phyloP scores from a whole-genome alignment of 192 early-diverging fungal genomes.

The Mortierella antarctica region DNA sequence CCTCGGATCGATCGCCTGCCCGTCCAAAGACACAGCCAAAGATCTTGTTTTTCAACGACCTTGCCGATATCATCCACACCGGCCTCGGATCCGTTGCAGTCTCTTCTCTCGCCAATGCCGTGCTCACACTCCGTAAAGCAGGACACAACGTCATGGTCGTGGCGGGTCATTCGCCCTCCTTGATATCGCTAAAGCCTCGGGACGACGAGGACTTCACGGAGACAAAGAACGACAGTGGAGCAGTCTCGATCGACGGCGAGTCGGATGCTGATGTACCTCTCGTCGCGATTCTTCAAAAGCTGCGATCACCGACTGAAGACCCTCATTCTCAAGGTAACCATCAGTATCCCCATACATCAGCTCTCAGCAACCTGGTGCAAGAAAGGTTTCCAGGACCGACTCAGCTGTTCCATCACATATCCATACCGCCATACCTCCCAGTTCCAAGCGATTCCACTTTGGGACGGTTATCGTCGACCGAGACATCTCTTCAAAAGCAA shows the following conservation, averaged over 20 bases:
- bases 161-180: slow-evolving; percentile 59
- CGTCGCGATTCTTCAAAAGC: slow-evolving; percentile 47
- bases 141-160: slow-evolving; percentile 60
- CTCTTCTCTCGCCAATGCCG: slow-evolving; percentile 54
- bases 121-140: slow-evolving; percentile 54
- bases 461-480: neutral
- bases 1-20: neutral
- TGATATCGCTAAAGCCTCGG: slow-evolving; percentile 15
- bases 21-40: slow-evolving; percentile 28
- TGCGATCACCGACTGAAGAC: slow-evolving; percentile 20
- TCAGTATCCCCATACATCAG: neutral
- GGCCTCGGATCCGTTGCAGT: slow-evolving; percentile 48
- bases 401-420: slow-evolving; percentile 35
- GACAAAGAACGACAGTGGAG: neutral
- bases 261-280: slow-evolving; percentile 7
- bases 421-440: slow-evolving; percentile 28
- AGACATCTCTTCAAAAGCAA: neutral
- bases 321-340: slow-evolving; percentile 2
- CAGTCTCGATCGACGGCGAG: slow-evolving; percentile 24
- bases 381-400: slow-evolving; percentile 45
- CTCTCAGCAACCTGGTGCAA: slow-evolving; percentile 15
- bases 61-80: slow-evolving; percentile 57
- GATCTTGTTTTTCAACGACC: slow-evolving; percentile 62
- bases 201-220: slow-evolving; percentile 4
- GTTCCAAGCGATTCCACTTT: neutral